Base-by-base conservation (phyloP, 306 rosid genomes). In the Sesbania bispinosa region DNA sequence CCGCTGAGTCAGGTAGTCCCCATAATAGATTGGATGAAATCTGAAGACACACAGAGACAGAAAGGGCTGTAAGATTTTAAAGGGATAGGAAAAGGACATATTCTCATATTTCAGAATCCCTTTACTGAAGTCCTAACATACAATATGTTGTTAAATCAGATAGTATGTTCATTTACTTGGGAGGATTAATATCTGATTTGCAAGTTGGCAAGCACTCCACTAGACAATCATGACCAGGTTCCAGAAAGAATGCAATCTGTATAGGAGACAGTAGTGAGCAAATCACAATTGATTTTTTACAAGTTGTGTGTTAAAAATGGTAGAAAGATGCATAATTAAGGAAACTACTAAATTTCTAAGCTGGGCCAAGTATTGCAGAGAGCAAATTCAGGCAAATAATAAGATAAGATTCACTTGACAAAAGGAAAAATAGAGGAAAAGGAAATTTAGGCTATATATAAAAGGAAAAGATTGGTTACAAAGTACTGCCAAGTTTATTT, bases 121-220 rank as follows among this genome's bases (percentile, higher is more conserved):
- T 35, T 10, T 35, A 8, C 39, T 29, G 6, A 7, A 6, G n/a
- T 57, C 6, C 42, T 30, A 30, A 35, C 42, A 33, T 21, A 29
- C 52, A 48, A 50, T 50, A 39, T 45, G 39, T 3, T 72, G 52
- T 32, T 52, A 73, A 68, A 63, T 55, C 65, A 29, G 21, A 39
- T 21, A 57, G 35, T 11, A 38, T 64, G 29, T 13, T 30, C 16
- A 83, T 91, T 87, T 79, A 94, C 98, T 85, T 94, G 57, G 98
- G 86, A 69, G 96, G 98, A 54, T 90, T 78, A 11, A 35, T 52
- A 23, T 83, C 92, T n/a, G 98, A 90, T 81, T 86, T 84, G 89
- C 98, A 90, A 18, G 94, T 89, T 24, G 92, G 95, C 78, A 94
- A 83, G 80, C 98, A 88, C 71, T 94, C 93, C 29, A 90, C 92